These are phyloP conservation scores for Chiua virens DNA, from an alignment of 768 basidiomycete species.

Conservation along the genomic window DNA sequence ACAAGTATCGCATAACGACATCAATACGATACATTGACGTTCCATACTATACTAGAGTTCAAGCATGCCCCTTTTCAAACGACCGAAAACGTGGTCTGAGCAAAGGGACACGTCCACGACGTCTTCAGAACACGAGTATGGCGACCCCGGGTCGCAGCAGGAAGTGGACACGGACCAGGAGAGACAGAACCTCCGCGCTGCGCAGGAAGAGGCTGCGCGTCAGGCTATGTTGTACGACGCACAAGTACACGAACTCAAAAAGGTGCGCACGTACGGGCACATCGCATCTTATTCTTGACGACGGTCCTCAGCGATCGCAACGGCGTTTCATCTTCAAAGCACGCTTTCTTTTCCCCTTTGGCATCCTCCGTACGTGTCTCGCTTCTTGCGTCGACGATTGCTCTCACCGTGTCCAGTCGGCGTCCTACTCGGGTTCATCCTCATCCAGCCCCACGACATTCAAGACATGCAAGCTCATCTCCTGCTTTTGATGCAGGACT, in stretches of 20 bases:
- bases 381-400: too few relatives aligned
- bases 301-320: conserved; percentile 11
- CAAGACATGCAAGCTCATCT: conserved; percentile 70
- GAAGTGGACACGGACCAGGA: not conserved
- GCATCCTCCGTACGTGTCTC: conserved; percentile 53
- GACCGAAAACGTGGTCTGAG: conserved; percentile 30
- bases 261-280: conserved; percentile 7
- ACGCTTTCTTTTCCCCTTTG: conserved; percentile 70
- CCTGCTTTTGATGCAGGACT: conserved; percentile 63
- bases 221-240: conserved; percentile 26
- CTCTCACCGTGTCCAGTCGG: conserved; percentile 49
- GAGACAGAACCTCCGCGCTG: conserved; percentile 3
- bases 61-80: conserved; percentile 35
- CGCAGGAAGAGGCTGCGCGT: conserved; percentile 22
- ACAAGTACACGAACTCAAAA: conserved; percentile 25
- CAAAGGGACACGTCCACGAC: conserved; percentile 10
- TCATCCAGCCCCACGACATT: conserved; percentile 67
- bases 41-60: too few relatives aligned
- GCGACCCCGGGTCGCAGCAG: not conserved
- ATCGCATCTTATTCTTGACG: not conserved
- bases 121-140: conserved; percentile 13
- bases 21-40: too few relatives aligned
- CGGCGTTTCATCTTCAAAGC: conserved; percentile 26
- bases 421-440: conserved; percentile 56
- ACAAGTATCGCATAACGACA: too few relatives aligned